Percentiles rank a stretch among this genome's conserved stretches.
Conservation (phyloP, 805 yeast genomes). For the Teunomyces lycoperdinae region DNA sequence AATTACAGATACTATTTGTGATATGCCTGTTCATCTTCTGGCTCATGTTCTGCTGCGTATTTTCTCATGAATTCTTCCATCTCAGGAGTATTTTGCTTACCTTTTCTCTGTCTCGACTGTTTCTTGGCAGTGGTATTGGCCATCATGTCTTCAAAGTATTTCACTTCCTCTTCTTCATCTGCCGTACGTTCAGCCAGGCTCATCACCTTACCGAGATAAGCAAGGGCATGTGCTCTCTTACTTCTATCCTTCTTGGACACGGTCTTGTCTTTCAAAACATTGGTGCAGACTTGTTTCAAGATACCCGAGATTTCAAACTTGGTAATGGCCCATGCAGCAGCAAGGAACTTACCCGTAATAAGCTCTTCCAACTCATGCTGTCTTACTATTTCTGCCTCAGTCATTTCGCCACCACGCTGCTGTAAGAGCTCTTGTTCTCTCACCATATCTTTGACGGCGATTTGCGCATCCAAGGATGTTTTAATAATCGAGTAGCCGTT, state of each 20-base stretch:
- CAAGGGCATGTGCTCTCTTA: constrained; percentile 76
- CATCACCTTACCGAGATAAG: constrained; percentile 70
- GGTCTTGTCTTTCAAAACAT: constrained; percentile 50
- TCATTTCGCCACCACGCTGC: constrained; percentile 24
- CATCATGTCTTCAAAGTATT: constrained; percentile 87
- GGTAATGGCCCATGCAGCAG: constrained; percentile 95
- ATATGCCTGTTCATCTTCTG: constrained; percentile 2
- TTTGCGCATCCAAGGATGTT: constrained; percentile 85
- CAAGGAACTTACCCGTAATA: constrained; percentile 84
- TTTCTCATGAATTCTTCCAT: constrained; percentile 16
- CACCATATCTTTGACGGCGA: constrained; percentile 63
- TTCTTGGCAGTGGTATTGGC: constrained; percentile 73
- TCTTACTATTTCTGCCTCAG: constrained; percentile 34
- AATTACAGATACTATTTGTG: background rate
- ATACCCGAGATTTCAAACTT: constrained; percentile 85
- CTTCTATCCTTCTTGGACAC: constrained; percentile 60
- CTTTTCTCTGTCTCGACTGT: constrained; percentile 19
- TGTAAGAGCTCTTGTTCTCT: constrained; percentile 58
- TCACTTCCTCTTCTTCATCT: constrained; percentile 90
- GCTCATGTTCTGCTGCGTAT: constrained; percentile 13
- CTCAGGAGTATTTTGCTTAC: constrained; percentile 14
- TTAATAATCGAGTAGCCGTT: constrained; percentile 80
- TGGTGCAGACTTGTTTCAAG: constrained; percentile 67
- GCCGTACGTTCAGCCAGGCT: constrained; percentile 64
- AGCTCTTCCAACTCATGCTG: constrained; percentile 74